Evolutionary conservation across 2,329 filamentous ascomycete genomes (phyloP).

Genomic region (Pseudogymnoascus sp.): DNA sequence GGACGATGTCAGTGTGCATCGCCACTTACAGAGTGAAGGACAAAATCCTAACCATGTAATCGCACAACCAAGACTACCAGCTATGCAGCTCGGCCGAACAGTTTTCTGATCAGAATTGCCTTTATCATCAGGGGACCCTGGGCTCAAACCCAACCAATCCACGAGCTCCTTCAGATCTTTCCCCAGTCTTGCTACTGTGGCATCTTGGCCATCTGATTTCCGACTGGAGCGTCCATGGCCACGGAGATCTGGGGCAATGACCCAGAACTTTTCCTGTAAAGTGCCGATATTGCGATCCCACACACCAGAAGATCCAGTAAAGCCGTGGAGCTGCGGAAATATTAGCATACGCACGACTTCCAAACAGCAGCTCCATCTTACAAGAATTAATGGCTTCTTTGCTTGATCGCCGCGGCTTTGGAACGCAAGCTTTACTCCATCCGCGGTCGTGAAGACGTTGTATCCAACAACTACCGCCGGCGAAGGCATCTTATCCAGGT

Average conservation of each 20-base stretch:
- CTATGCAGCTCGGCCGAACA: slow-evolving; percentile 19
- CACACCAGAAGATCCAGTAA: slow-evolving; percentile 27
- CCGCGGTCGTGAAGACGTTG: not conserved
- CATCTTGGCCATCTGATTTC: slow-evolving; percentile 24
- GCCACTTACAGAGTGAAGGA: not conserved
- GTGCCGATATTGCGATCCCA: slow-evolving; percentile 26
- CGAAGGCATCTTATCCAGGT: not conserved
- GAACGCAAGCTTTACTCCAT: not conserved
- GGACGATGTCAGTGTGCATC: not conserved
- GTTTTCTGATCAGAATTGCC: not conserved
- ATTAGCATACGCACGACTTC: not conserved
- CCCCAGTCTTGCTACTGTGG: slow-evolving; percentile 24
- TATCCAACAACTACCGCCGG: not conserved
- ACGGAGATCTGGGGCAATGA: slow-evolving; percentile 27
- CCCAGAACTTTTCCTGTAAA: slow-evolving; percentile 20
- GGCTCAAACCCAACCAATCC: slow-evolving; percentile 7
- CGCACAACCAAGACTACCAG: slow-evolving; percentile 27
- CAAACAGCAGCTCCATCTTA: not conserved
- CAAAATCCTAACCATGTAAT: slow-evolving; percentile 24
- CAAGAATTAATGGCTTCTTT: slow-evolving; percentile 10
- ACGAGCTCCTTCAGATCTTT: slow-evolving; percentile 26
- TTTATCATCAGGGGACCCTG: slow-evolving; percentile 3
- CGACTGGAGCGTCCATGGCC: slow-evolving; percentile 27
- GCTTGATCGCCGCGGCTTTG: not conserved
- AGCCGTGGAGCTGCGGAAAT: slow-evolving; percentile 27